Evolutionary conservation across 306 rosid species (phyloP).

Genomic region (Neltuma alba): DNA sequence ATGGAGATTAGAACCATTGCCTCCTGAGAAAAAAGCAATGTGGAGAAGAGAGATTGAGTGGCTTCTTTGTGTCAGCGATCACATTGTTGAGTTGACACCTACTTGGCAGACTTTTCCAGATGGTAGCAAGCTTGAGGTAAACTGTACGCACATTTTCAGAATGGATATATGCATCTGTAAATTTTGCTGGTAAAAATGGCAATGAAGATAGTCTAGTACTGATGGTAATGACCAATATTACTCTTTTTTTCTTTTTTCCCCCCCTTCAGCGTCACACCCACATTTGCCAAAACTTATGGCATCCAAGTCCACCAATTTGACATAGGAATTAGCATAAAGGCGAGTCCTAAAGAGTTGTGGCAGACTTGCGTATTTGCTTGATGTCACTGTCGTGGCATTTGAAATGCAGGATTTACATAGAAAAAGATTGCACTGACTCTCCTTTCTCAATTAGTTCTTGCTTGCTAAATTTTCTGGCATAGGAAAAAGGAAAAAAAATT

Average conservation of each 20-base stretch:
- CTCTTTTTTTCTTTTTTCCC: neutral
- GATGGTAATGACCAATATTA: neutral
- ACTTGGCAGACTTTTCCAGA: slow-evolving; percentile 89
- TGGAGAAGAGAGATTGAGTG: slow-evolving; percentile 94
- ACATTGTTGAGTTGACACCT: slow-evolving; percentile 82
- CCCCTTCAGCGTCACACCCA: neutral
- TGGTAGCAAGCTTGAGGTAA: slow-evolving; percentile 90
- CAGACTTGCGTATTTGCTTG: neutral
- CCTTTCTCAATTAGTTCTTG: neutral
- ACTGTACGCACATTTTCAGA: neutral
- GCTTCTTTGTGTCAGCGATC: slow-evolving; percentile 86
- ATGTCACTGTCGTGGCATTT: neutral
- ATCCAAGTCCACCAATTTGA: neutral
- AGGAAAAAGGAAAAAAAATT: too few species aligned
- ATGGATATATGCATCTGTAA: neutral
- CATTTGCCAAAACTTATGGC: neutral
- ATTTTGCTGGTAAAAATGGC: neutral
- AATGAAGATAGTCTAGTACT: neutral
- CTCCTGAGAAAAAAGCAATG: slow-evolving; percentile 68
- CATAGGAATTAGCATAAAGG: too few species aligned
- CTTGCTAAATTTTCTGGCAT: neutral
- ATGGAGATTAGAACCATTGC: slow-evolving; percentile 90
- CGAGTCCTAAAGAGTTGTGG: neutral
- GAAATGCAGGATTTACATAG: too few species aligned
- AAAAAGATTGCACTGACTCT: too few species aligned